A percentile compares a stretch with the other conserved stretches of the same genome.
Evolutionary conservation across 257 asterid species (phyloP).

Genomic region (Gentiana dahurica): DNA sequence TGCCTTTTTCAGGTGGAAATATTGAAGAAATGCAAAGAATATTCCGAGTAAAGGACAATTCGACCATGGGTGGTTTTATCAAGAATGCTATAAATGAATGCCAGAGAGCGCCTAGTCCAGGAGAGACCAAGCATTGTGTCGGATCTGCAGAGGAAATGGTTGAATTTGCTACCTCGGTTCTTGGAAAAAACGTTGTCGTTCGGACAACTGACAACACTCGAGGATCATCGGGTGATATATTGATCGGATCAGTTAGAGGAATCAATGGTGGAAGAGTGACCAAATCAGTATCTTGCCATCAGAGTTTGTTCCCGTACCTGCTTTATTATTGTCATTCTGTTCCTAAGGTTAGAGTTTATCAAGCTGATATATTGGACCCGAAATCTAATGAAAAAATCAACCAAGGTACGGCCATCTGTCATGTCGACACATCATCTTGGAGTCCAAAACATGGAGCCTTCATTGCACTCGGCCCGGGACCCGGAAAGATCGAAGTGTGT

Average conservation of each 20-base stretch:
- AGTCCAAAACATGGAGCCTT: constrained; percentile 82
- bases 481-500: constrained; percentile 84
- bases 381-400: constrained; percentile 40
- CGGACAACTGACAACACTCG: constrained; percentile 42
- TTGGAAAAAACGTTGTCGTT: constrained; percentile 62
- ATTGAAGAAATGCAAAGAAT: constrained; percentile 31
- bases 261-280: constrained; percentile 70
- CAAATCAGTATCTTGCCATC: constrained; percentile 83
- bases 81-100: constrained; percentile 46
- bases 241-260: constrained; percentile 49
- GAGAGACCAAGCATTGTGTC: constrained; percentile 79
- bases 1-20: constrained; percentile 71
- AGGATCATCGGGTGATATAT: constrained; percentile 38
- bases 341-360: constrained; percentile 81
- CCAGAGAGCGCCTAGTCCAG: constrained; percentile 64
- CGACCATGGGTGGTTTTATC: constrained; percentile 38
- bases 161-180: constrained; percentile 67
- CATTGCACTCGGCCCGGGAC: constrained; percentile 53
- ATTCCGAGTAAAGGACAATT: constrained; percentile 51
- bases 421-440: constrained; percentile 70
- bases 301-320: constrained; percentile 63
- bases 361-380: constrained; percentile 67
- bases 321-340: constrained; percentile 91
- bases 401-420: constrained; percentile 82
- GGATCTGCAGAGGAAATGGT: constrained; percentile 84